phyloP scores from a whole-genome alignment of 2,329 filamentous ascomycete species.

The Nigrospora sphaerica region DNA sequence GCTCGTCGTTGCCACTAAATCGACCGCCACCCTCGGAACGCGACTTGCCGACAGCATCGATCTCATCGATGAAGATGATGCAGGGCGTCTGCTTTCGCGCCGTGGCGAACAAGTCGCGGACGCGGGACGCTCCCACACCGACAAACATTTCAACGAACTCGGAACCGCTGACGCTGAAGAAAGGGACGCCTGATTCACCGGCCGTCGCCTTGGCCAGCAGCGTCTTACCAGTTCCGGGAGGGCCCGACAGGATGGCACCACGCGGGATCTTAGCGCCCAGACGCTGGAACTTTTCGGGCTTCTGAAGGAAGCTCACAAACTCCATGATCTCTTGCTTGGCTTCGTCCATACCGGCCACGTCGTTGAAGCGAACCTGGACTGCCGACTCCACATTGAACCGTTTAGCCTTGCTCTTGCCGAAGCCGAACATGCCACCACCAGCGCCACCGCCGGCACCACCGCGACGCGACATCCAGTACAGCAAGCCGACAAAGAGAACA shows the following conservation, averaged over 20 bases:
- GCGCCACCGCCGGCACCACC: slow-evolving; percentile 58
- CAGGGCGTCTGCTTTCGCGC: slow-evolving; percentile 94
- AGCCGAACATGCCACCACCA: slow-evolving; percentile 82
- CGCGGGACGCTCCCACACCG: slow-evolving; percentile 91
- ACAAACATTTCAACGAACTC: slow-evolving; percentile 99
- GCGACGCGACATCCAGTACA: slow-evolving; percentile 73
- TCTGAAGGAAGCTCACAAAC: slow-evolving; percentile 94
- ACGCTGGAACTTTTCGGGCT: slow-evolving; percentile 85
- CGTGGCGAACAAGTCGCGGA: slow-evolving; percentile 89
- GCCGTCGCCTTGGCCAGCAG: slow-evolving; percentile 94
- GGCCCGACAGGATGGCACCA: slow-evolving; percentile 93
- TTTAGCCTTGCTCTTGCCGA: slow-evolving; percentile 92
- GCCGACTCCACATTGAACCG: slow-evolving; percentile 96
- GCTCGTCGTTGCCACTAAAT: slow-evolving; percentile 89
- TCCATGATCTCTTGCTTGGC: slow-evolving; percentile 99
- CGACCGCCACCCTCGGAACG: slow-evolving; percentile 70
- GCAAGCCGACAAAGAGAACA: slow-evolving; percentile 73
- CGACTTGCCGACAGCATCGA: slow-evolving; percentile 92
- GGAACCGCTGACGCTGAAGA: slow-evolving; percentile 97
- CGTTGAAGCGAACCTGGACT: slow-evolving; percentile 92
- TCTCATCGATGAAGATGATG: slow-evolving; percentile 99
- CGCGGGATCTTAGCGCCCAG: slow-evolving; percentile 96
- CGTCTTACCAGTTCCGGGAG: slow-evolving; percentile 97
- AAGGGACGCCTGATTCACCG: slow-evolving; percentile 92
- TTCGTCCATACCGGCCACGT: slow-evolving; percentile 97